A percentile compares a stretch with the other conserved stretches of the same genome.
Evolutionary conservation across 1,284 basidiomycete species (phyloP).

Genomic region (Vanrija pseudolonga): DNA sequence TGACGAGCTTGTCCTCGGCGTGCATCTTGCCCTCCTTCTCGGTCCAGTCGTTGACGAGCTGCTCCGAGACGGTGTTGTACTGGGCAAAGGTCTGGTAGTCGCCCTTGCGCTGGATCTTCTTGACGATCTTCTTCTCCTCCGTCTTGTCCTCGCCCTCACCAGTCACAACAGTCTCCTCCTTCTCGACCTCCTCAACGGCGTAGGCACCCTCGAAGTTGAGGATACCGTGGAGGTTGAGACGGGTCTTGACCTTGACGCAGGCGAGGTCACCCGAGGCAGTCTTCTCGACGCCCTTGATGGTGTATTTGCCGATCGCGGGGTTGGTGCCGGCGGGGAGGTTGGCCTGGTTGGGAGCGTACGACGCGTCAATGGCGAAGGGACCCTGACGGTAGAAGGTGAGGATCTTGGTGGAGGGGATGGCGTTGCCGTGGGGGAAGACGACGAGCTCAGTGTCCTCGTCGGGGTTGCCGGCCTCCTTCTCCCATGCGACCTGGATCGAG

Average conservation of each 20-base stretch:
- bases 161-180: slow-evolving; percentile 62
- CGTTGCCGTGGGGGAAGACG: slow-evolving; percentile 78
- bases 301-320: slow-evolving; percentile 76
- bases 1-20: slow-evolving; percentile 84
- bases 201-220: slow-evolving; percentile 80
- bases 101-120: slow-evolving; percentile 72
- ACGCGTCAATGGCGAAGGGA: slow-evolving; percentile 78
- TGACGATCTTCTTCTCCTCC: slow-evolving; percentile 64
- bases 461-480: slow-evolving; percentile 63
- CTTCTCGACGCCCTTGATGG: slow-evolving; percentile 68
- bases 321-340: slow-evolving; percentile 70
- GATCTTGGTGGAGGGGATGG: slow-evolving; percentile 85
- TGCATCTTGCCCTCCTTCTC: slow-evolving; percentile 84
- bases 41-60: slow-evolving; percentile 60
- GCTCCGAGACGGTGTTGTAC: slow-evolving; percentile 61
- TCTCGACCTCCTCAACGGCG: slow-evolving; percentile 64
- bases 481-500: slow-evolving; percentile 85
- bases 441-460: slow-evolving; percentile 84
- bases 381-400: slow-evolving; percentile 89
- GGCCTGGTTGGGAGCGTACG: slow-evolving; percentile 64
- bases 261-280: slow-evolving; percentile 67
- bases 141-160: slow-evolving; percentile 55
- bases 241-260: slow-evolving; percentile 81
- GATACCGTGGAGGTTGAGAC: slow-evolving; percentile 78
- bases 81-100: slow-evolving; percentile 68